Evolutionary conservation across 495 filamentous ascomycete genomes (phyloP), one percentile per base, ranked within the genome.

Genomic region (Penicillium taxi): DNA sequence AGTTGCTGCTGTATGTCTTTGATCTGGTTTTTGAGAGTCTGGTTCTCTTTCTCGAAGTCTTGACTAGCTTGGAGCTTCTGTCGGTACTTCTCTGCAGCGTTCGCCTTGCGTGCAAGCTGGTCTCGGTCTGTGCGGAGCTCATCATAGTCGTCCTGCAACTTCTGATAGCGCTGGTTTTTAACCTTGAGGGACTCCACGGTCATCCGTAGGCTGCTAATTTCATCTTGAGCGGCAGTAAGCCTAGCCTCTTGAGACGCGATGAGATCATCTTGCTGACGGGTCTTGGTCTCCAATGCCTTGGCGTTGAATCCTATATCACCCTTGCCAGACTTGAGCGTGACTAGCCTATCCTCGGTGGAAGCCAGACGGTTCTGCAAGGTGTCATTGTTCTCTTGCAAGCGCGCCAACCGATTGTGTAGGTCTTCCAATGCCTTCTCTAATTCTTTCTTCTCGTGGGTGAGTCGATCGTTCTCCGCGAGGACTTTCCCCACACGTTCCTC

Each of bases 101-200:
- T 93, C 17, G 85, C 81, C 53, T 85, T 86, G 57, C 83, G 82
- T n/a, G 73, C 66, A 6, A 90, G 72, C 41, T 86, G 77, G 37
- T 81, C 80, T 24, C 80, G 77, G 33, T 87, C 80, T 12, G 74
- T 77, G 40, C 79, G 81, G 24, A 90, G 70, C 39, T 84, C 74
- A 40, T 81, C 75, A 26, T 85, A 72, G 47, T 86, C 75, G 48
- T 78, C 74, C 26, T 78, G 71, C 11, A 82, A 62, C 34, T 72
- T 73, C 33, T 78, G 73, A 21, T 74, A 58, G 2, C 66, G 64
- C 34, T 67, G 59, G 9, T 63, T 65, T 42, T 69, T 66, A 37
- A 61, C 54, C 17, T 57, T 58, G 35, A 67, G 42, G 16, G 60
- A 59, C 32, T 67, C 64, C 16, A 64, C 52, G 2, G 54, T 59